Evolutionary conservation across 2,329 filamentous ascomycete species (phyloP).

Genomic region (Fusarium illudens): DNA sequence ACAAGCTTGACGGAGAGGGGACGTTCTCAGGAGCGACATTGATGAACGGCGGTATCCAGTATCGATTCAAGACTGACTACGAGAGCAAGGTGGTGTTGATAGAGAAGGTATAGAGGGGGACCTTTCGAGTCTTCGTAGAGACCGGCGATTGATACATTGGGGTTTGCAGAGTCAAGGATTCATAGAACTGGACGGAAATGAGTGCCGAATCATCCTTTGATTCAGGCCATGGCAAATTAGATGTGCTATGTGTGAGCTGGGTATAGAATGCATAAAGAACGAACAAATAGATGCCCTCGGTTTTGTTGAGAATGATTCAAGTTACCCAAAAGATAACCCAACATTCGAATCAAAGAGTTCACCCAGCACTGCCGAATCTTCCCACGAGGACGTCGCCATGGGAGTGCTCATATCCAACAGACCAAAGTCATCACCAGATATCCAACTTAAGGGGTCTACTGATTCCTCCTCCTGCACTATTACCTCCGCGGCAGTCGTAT

Average conservation of each 20-base stretch:
- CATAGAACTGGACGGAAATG: background rate
- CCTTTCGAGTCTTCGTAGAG: background rate
- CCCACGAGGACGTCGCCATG: slow-evolving; percentile 5
- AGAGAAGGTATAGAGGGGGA: slow-evolving; percentile 47
- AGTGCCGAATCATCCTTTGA: background rate
- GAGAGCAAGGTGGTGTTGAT: slow-evolving; percentile 66
- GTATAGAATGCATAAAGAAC: background rate
- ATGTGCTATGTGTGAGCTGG: background rate
- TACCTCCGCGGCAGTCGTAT: slow-evolving; percentile 18
- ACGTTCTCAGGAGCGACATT: slow-evolving; percentile 66
- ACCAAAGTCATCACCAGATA: background rate
- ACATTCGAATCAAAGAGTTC: slow-evolving; percentile 5
- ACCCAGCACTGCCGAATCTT: background rate
- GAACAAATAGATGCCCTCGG: background rate
- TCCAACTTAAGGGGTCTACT: slow-evolving; percentile 9
- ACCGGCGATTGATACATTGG: background rate
- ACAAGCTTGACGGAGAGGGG: slow-evolving; percentile 60
- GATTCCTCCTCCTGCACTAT: slow-evolving; percentile 3
- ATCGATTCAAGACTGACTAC: slow-evolving; percentile 61
- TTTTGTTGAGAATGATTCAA: background rate
- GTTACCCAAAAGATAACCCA: slow-evolving; percentile 3
- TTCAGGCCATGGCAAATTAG: too few relatives aligned
- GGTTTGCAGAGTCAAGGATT: background rate
- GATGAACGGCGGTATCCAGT: slow-evolving; percentile 69
- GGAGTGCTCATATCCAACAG: slow-evolving; percentile 26